A percentile compares a stretch with the other conserved stretches of the same genome.
Evolutionary conservation across 345 rosid genomes (phyloP).

Genomic region (Heritiera littoralis): DNA sequence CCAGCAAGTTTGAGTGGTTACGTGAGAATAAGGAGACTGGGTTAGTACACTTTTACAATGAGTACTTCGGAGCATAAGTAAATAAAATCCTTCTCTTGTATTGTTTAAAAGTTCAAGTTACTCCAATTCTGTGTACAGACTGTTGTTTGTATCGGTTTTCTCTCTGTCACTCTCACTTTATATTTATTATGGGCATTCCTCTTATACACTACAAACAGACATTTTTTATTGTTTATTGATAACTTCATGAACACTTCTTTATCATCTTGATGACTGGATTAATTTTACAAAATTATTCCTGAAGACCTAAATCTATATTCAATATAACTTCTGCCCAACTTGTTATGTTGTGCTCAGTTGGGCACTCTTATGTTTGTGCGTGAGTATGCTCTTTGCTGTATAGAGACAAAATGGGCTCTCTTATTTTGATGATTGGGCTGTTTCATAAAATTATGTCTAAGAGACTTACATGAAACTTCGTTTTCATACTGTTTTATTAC

Average conservation of each 20-base stretch:
- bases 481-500: background rate
- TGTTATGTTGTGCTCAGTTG: background rate
- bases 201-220: background rate
- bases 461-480: background rate
- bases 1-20: conserved; percentile 95
- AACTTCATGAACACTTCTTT: conserved; percentile 6
- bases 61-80: conserved; percentile 9
- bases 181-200: background rate
- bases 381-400: background rate
- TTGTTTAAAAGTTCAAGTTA: conserved; percentile 1
- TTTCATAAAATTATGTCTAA: background rate
- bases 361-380: background rate
- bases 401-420: background rate
- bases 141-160: background rate
- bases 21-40: conserved; percentile 74
- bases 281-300: background rate
- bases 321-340: background rate
- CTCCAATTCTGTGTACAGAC: background rate
- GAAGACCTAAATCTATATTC: background rate
- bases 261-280: background rate
- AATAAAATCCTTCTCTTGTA: background rate
- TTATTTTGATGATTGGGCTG: background rate
- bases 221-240: background rate
- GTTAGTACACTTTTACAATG: conserved; percentile 44
- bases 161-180: background rate